These are phyloP conservation scores for Boletus reticuloceps DNA, from an alignment of 768 basidiomycete species.

Conservation along the genomic window DNA sequence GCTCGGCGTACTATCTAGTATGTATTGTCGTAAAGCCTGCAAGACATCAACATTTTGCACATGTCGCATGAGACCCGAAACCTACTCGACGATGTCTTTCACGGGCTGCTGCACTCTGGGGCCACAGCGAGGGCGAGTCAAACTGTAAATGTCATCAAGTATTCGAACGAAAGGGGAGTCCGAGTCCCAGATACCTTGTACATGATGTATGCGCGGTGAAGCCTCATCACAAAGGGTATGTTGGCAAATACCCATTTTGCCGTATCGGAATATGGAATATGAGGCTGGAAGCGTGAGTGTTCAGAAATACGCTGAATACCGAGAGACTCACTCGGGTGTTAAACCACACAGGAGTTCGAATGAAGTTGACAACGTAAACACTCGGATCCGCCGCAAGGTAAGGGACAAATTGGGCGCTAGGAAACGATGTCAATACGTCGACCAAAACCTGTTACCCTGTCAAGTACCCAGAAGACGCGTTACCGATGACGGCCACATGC, in stretches of 20 bases:
- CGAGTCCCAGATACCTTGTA: constrained; percentile 33
- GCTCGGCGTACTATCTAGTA: constrained; percentile 47
- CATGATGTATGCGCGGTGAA: constrained; percentile 52
- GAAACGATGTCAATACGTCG: constrained; percentile 4
- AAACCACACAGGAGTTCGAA: constrained; percentile 62
- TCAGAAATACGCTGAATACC: background rate
- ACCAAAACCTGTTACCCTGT: background rate
- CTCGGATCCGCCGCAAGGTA: constrained; percentile 49
- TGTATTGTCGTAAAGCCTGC: constrained; percentile 44
- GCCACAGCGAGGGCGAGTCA: constrained; percentile 16
- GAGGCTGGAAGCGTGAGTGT: constrained; percentile 33
- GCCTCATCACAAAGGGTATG: constrained; percentile 49
- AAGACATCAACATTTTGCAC: background rate
- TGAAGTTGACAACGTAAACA: constrained; percentile 55
- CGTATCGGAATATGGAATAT: constrained; percentile 38
- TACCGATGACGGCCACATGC: constrained; percentile 47
- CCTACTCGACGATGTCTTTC: constrained; percentile 15
- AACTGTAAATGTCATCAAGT: constrained; percentile 8
- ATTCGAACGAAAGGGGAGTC: background rate
- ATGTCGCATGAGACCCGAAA: background rate
- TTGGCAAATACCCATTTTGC: constrained; percentile 54
- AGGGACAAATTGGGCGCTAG: constrained; percentile 62
- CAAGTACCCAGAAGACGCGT: constrained; percentile 60
- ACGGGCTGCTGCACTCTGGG: constrained; percentile 5
- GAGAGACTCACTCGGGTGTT: constrained; percentile 42